phyloP scores from a whole-genome alignment of 495 filamentous ascomycete genomes.

The Penicillium paxilli region DNA sequence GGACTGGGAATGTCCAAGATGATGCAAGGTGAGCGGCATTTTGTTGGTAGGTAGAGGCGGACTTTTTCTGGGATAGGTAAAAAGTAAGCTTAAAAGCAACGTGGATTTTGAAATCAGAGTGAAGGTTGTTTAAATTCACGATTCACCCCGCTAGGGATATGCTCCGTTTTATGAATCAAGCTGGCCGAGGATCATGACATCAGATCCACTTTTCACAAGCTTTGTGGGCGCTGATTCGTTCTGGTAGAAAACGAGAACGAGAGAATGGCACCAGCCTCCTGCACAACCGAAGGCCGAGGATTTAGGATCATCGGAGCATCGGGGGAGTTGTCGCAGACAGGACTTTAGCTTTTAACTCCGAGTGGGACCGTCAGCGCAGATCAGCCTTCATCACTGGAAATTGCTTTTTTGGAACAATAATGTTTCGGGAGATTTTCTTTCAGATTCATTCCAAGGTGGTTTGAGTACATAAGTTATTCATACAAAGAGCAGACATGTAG shows the following conservation, averaged over 20 bases:
- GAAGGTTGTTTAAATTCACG: too few species aligned
- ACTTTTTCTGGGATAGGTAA: too few species aligned
- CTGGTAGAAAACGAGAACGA: not conserved
- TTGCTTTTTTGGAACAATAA: not conserved
- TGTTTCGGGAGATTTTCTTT: too few species aligned
- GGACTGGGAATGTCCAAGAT: slow-evolving; percentile 56
- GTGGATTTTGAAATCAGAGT: too few species aligned
- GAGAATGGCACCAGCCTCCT: too few species aligned
- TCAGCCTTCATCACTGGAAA: not conserved
- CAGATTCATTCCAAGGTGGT: too few species aligned
- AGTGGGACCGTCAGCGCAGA: not conserved
- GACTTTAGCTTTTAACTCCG: not conserved
- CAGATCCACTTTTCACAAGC: not conserved
- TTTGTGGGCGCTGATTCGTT: not conserved
- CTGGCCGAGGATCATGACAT: not conserved
- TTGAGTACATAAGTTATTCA: not conserved
- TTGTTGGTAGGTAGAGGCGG: not conserved
- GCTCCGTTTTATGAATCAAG: not conserved
- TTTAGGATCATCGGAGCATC: too few species aligned
- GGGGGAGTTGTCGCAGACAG: not conserved
- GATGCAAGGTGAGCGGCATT: slow-evolving; percentile 52
- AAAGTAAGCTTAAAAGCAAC: too few species aligned
- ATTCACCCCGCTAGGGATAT: not conserved
- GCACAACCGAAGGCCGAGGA: too few species aligned
- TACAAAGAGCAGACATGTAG: not conserved